Evolutionary conservation across 495 filamentous ascomycete genomes (phyloP).

Genomic region (Parmelia sp.): DNA sequence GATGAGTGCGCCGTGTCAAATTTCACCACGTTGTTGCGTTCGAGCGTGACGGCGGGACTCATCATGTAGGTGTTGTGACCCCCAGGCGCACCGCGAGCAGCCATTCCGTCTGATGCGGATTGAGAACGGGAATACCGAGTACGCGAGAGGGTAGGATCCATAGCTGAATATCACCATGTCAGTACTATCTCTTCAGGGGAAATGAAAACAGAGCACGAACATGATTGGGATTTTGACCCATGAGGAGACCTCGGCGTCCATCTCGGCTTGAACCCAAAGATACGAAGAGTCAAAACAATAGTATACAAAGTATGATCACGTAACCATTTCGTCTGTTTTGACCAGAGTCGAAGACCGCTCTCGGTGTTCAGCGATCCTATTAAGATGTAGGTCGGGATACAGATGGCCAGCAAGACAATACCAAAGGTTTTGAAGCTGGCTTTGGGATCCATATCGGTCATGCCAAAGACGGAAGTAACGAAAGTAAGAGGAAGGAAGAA

Average conservation of each 20-base stretch:
- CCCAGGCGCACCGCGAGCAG: constrained; percentile 10
- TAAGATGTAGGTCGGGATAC: constrained; percentile 41
- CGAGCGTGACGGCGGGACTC: constrained; percentile 5
- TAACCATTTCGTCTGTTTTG: constrained; percentile 6
- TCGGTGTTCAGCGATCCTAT: constrained; percentile 37
- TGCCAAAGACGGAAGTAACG: constrained; percentile 41
- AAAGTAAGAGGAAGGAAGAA: constrained; percentile 45
- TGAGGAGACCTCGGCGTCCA: not conserved
- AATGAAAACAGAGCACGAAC: not conserved
- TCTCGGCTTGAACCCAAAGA: not conserved
- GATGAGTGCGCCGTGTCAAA: not conserved
- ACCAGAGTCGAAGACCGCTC: constrained; percentile 20
- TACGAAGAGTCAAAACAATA: constrained; percentile 2
- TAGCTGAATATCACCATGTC: not conserved
- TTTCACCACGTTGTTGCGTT: not conserved
- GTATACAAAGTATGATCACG: not conserved
- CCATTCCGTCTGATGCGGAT: constrained; percentile 12
- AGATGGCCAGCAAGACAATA: constrained; percentile 35
- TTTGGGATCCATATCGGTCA: constrained; percentile 38
- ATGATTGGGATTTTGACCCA: not conserved
- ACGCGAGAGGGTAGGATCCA: not conserved
- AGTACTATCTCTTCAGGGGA: not conserved
- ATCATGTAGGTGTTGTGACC: not conserved
- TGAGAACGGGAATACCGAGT: not conserved
- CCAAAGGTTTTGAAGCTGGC: constrained; percentile 33